Base-by-base conservation (phyloP, 2,329 filamentous ascomycete species). In the Alternaria angustiovoidea region DNA sequence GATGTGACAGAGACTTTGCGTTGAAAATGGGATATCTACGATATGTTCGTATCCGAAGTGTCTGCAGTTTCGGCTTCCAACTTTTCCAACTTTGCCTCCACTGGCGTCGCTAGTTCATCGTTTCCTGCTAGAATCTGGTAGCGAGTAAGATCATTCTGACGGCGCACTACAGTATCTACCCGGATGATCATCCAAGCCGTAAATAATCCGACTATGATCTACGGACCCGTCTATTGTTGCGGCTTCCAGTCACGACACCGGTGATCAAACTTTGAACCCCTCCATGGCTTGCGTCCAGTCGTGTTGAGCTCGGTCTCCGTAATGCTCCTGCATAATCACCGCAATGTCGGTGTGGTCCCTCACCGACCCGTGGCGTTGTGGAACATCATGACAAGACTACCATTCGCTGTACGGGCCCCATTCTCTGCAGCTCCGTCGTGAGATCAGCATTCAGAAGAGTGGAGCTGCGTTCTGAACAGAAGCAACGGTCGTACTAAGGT, bases 361-460 rank as follows among this genome's bases (percentile, higher is more conserved):
- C 46, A 51, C 57, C 53, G 57, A 57, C 53, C 47, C 47, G 54
- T 22, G 26, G 26, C 47, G 32, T 7, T 47, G 41, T 60, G 53
- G 55, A 60, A 57, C 57, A 30, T 28, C 36, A 44, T 14, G 39
- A 47, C 20, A 18, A 22, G 18, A 28, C 36, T 18, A 28, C 30
- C 28, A 60, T 60, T 60, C 41, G 53, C 47, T 43, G 30, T 36
- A 8, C 38, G 44, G 26, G 20, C 28, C 22, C 36, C 28, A 16
- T 16, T 42, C 32, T 47, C 53, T 42, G 39, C 54, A n/a, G 36
- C 28, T 28, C 38, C n/a, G 14, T 44, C 28, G 9, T 47, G 26
- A 20, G 46, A 32, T 46, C 39, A 38, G 52, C 52, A 39, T 34
- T 20, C 12, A 39, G 30, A 47, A 57, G 48, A 53, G 48, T 48